Base-by-base conservation (phyloP, 331 rosid species). In the Dryas integrifolia region DNA sequence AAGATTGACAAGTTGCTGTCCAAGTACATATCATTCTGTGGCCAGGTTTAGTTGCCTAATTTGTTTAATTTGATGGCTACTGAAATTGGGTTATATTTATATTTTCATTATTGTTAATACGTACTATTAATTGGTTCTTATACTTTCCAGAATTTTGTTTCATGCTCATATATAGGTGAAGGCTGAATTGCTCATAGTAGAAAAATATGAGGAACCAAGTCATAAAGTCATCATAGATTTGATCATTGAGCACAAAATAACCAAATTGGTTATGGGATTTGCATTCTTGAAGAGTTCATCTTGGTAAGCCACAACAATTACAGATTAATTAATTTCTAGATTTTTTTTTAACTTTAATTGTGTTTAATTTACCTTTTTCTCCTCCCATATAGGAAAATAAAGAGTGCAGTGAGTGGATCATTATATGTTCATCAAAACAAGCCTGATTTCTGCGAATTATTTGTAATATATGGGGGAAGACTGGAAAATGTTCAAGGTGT, bases 401-500 rank as follows among this genome's bases (percentile, higher is more conserved):
- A 75, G 83, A 85, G 82, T 73, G 92, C 95, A 12, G 85, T 91
- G 9, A 85, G 91, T 71, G 92, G 88, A 46, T 73, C 89, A 53
- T 93, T 89, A 77, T 82, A 93, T 67, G 72, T 91, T 75, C 79
- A 85, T 70, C 83, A 88, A 51, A 82, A 89, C 81, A 93, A 86
- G 88, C 95, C 97, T 4, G 70, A 77, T 7, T 89, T 78, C 73
- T 91, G 97, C 66, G 88, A 89, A 63, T 59, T 89, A 53, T 91
- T 82, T 78, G 74, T 91, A 58, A 76, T 91, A 50, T 89, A 88
- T 75, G 91, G 89, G 58, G 98, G 97, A 41, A 91, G 86, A 53
- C 90, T 82, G 77, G 97, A 91, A 75, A 91, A 93, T 79, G 97
- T 86, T 63, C 77, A 87, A 61, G 97, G 97, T 40, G 87, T 88